Base-by-base conservation (phyloP, 768 basidiomycete genomes). In the Tulasnella sp. region DNA sequence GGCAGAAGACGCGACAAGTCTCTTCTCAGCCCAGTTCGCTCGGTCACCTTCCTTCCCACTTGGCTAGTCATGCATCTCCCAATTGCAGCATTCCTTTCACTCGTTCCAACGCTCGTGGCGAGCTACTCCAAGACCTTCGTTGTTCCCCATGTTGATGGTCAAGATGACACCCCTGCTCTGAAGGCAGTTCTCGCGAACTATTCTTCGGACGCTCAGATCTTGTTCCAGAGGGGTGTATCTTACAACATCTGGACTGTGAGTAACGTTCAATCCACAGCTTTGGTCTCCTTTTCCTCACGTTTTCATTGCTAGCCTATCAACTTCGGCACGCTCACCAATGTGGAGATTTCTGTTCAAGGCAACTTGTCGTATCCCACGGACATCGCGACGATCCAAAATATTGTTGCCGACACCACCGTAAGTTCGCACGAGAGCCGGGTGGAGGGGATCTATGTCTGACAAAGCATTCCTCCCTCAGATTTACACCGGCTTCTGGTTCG, bases 171-270 rank as follows among this genome's bases (percentile, higher is more conserved):
- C 2, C 88, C 88, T 18, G 85, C 86, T 0, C 82, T 91, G 10
- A 80, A 84, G 7, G 84, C 86, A 26, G 87, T 86, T 5, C 82
- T 90, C 15, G 84, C 86, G 0, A 84, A 83, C 40, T 85, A 85
- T 32, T 42, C 55, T 32, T 67, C 75, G 4, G 67, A 81, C 48
- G 76, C 89, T 32, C 89, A 88, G 5, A 90, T 91, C 80, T 78
- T 91, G 5, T 91, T 91, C 82, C 72, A 87, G 81, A 85, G 88
- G 74, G 89, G 89, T 48, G 83, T 86, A 26, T 88, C 86, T 0
- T 91, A 91, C 81, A 91, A 91, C 80, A 87, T 90, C 9, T 89
- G 87, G 81, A 89, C 88, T 67, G 61, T 67, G 61, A 67, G 61
- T 67, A 26, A 16, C 26, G 29, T 48, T 69, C 4, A 16, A 73